Base-by-base conservation (phyloP, 2,329 filamentous ascomycete species). In the Onygenales sp. region DNA sequence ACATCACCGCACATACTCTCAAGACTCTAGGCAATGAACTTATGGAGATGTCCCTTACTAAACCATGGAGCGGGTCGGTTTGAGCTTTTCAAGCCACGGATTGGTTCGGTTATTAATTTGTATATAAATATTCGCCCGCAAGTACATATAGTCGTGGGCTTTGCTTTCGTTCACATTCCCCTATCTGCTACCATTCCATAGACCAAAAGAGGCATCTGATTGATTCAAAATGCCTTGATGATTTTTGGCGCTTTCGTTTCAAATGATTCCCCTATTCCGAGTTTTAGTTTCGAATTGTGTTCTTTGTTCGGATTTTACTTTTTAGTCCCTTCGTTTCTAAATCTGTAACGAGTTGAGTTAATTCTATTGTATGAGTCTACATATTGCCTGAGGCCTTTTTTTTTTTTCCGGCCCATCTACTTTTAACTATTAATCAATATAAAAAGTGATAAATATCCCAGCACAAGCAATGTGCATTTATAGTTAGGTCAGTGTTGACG, bases 1-100 rank as follows among this genome's bases (percentile, higher is more conserved):
- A 2, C 51, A 57, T 51, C 51, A 51, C 43, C 44, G 46, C 41
- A 48, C 44, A 13, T 53, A 57, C 21, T 45, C 51, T 4, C 48
- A 54, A 45, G 54, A 56, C 17, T 47, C 51, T 11, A 51, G 54
- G 44, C 41, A 44, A 49, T 55, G 31, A 44, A 27, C 3, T 3
- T 27, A 27, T 27, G 21, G 21, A 27, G 3, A 27, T 3, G 21
- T 27, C 21, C 21, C 21, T 27, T 27, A 27, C 21, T 3, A 27
- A 27, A 27, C 3, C 5, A 27, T 27, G 21, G 21, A 27, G 21
- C 21, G 21, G 5, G 21, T 27, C 21, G 5, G 21, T 27, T 27
- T 27, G 21, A 27, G 46, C 14, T 7, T 14, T 11, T 41, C 38
- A 41, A 11, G 10, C 14, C 11, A 14, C 38, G 10, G 6, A 41